Conservation (phyloP, 768 basidiomycete species). For the Mycena metata region DNA sequence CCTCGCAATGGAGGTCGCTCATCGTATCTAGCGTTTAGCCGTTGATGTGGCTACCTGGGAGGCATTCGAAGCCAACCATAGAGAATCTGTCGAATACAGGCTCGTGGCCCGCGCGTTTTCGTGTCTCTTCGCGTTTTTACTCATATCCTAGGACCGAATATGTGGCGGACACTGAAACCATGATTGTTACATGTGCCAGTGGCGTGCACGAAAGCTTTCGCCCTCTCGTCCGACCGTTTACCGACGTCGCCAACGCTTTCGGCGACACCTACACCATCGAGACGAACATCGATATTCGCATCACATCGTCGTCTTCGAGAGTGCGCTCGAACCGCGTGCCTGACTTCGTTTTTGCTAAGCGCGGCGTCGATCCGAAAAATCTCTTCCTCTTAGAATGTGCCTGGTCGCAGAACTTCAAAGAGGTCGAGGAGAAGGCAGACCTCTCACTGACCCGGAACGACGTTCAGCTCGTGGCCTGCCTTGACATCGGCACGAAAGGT, state of each 20-base stretch:
- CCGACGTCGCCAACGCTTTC: neutral
- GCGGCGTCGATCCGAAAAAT: neutral
- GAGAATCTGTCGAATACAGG: neutral
- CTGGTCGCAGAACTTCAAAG: neutral
- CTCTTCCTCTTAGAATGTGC: neutral
- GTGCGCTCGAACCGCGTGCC: conserved; percentile 2
- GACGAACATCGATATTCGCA: neutral
- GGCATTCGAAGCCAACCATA: neutral
- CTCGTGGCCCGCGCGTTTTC: neutral
- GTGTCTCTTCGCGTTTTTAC: neutral
- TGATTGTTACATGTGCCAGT: neutral
- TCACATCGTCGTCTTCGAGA: neutral
- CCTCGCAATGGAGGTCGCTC: neutral
- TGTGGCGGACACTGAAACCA: neutral
- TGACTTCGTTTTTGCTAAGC: neutral
- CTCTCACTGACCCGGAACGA: neutral
- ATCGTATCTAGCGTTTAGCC: neutral
- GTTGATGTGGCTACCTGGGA: neutral
- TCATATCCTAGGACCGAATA: conserved; percentile 1
- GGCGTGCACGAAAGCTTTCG: neutral
- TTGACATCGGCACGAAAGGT: neutral
- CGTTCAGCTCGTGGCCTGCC: neutral
- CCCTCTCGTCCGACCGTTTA: neutral
- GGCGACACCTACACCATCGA: neutral
- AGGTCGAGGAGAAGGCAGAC: neutral